Evolutionary conservation across 164 flowering plant species (phyloP), one percentile per base, ranked within the genome.

Genomic region (Kingdonia uniflora): DNA sequence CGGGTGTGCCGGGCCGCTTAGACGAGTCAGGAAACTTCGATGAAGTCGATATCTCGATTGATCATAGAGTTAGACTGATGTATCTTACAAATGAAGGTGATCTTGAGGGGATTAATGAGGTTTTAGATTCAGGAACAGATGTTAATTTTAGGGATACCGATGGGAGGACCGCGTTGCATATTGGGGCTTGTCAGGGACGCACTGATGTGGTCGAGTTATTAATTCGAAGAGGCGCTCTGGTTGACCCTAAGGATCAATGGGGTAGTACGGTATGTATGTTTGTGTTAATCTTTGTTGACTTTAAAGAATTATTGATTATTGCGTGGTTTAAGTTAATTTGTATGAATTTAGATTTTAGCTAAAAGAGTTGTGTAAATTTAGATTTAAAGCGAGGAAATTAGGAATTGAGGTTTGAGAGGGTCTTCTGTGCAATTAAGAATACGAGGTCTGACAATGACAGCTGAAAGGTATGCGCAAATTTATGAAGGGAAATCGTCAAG

Each of bases 241-340:
- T 86, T 56, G 86, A 89, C 51, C 56, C 74, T n/a, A 60, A 81
- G 54, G 97, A 89, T 71, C 86, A 82, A 1, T 84, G 95, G 95
- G 97, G 95, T 1, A 86, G 95, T 77, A 89, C 95, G 71, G 95
- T 89, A 77, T 64, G 65, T 29, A 3, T 29, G 35, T 29, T 29
- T 29, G n/a, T n/a, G n/a, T n/a, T n/a, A n/a, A n/a, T n/a, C n/a
- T n/a, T n/a, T n/a, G n/a, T n/a, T n/a, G n/a, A n/a, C n/a, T n/a
- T n/a, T n/a, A n/a, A n/a, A n/a, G n/a, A n/a, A n/a, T n/a, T n/a
- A n/a, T n/a, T n/a, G n/a, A n/a, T n/a, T n/a, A 3, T 29, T 8
- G 35, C 35, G 35, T 29, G 35, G 4, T 29, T 29, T 29, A 8
- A 29, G 4, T 29, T 29, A 29, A n/a, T n/a, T n/a, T n/a, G n/a